Percentiles rank a stretch among this genome's conserved stretches.
phyloP scores from a whole-genome alignment of 345 rosid species.

The Rhodomyrtus tomentosa region DNA sequence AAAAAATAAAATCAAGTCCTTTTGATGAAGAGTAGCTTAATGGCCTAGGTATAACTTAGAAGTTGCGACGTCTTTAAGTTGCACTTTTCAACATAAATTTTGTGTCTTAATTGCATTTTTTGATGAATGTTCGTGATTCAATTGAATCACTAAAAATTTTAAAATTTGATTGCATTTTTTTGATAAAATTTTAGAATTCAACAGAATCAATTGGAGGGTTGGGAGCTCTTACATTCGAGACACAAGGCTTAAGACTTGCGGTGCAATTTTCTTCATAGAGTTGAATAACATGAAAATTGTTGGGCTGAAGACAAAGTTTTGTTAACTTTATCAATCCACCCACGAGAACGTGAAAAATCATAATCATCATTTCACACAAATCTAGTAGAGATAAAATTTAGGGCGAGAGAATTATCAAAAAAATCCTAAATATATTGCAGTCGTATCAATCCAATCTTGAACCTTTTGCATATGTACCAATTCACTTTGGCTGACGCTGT shows the following conservation, averaged over 20 bases:
- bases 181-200: background rate
- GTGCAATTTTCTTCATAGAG: background rate
- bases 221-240: background rate
- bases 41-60: background rate
- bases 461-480: no score
- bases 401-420: background rate
- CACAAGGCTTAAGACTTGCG: background rate
- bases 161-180: background rate
- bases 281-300: background rate
- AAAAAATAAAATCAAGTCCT: background rate
- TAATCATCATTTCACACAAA: background rate
- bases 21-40: background rate
- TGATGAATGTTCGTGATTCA: background rate
- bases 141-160: background rate
- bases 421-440: no score
- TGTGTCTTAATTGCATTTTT: background rate
- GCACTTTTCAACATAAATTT: background rate
- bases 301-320: background rate
- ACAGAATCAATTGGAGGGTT: background rate
- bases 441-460: no score
- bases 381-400: background rate
- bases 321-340: background rate
- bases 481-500: no score
- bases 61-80: background rate
- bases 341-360: background rate